Evolutionary conservation across 2,329 filamentous ascomycete genomes (phyloP).

Genomic region (Aschersonia sp.): DNA sequence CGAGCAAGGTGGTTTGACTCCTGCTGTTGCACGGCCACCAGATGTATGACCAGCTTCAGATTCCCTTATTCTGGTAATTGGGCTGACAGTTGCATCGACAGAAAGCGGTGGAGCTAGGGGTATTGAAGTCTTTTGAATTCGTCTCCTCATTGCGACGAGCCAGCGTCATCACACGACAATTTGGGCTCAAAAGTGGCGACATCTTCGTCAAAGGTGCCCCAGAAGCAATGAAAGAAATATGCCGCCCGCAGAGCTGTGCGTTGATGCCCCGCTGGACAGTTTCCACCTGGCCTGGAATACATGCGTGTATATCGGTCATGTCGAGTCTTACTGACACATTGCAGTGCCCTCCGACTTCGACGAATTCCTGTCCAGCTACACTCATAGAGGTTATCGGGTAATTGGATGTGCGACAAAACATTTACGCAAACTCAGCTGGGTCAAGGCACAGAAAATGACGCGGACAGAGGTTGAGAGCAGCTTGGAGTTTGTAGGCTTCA

Average conservation of each 20-base stretch:
- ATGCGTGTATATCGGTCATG: not conserved
- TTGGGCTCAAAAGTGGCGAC: slow-evolving; percentile 70
- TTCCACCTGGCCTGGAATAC: not conserved
- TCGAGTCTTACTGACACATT: slow-evolving; percentile 5
- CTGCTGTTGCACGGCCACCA: slow-evolving; percentile 80
- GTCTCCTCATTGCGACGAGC: slow-evolving; percentile 83
- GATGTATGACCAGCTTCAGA: slow-evolving; percentile 17
- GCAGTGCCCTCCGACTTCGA: slow-evolving; percentile 77
- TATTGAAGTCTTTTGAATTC: slow-evolving; percentile 87
- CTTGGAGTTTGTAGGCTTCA: slow-evolving; percentile 86
- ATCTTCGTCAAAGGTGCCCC: slow-evolving; percentile 95
- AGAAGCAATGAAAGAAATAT: slow-evolving; percentile 93
- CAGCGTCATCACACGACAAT: slow-evolving; percentile 82
- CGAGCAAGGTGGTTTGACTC: slow-evolving; percentile 60
- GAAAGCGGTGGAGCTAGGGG: slow-evolving; percentile 67
- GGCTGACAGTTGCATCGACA: slow-evolving; percentile 9
- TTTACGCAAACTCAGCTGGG: slow-evolving; percentile 77
- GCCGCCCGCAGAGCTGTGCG: slow-evolving; percentile 64
- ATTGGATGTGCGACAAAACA: slow-evolving; percentile 91
- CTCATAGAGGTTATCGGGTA: slow-evolving; percentile 88
- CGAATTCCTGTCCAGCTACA: slow-evolving; percentile 78
- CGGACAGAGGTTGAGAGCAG: slow-evolving; percentile 71
- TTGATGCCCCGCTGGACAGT: slow-evolving; percentile 6
- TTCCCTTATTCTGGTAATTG: slow-evolving; percentile 6
- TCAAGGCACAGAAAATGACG: slow-evolving; percentile 89